Percentiles rank a stretch among this genome's conserved stretches.
Evolutionary conservation across 2,329 filamentous ascomycete species (phyloP).

Genomic region (Venturiaceae sp.): DNA sequence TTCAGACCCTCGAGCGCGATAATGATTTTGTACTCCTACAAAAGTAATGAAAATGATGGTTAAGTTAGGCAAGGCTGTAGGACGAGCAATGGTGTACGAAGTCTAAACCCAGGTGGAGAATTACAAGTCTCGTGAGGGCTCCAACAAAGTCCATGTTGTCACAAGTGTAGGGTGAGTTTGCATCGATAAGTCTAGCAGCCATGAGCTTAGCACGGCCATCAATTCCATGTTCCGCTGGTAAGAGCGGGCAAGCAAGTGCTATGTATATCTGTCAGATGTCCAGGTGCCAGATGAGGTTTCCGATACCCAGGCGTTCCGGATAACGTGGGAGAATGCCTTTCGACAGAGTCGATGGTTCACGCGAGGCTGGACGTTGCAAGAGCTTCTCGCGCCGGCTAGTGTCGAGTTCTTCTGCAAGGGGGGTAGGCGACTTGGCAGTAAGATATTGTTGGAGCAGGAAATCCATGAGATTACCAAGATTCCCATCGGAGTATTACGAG

Average conservation of each 20-base stretch:
- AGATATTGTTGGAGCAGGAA: conserved; percentile 16
- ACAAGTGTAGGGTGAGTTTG: no score
- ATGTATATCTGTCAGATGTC: conserved; percentile 9
- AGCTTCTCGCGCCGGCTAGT: conserved; percentile 11
- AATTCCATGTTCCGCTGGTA: conserved; percentile 9
- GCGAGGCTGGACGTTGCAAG: no score
- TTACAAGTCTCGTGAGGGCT: no score
- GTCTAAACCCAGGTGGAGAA: no score
- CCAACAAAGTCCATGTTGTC: no score
- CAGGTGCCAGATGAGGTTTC: conserved; percentile 6
- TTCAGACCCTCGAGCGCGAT: no score
- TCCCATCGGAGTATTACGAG: not conserved
- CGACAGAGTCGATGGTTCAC: conserved; percentile 13
- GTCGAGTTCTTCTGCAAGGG: conserved; percentile 19
- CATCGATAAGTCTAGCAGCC: conserved; percentile 3
- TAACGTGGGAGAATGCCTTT: conserved; percentile 10
- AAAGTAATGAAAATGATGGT: no score
- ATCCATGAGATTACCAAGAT: conserved; percentile 15
- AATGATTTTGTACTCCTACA: no score
- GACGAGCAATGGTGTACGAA: no score
- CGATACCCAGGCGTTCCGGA: conserved; percentile 3
- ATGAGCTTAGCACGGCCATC: conserved; percentile 4
- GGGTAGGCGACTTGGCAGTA: conserved; percentile 19
- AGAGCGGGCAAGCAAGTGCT: conserved; percentile 6
- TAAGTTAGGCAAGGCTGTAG: no score